A percentile compares a stretch with the other conserved stretches of the same genome.
Evolutionary conservation across 495 filamentous ascomycete genomes (phyloP).

Genomic region (Penicillium soppii): DNA sequence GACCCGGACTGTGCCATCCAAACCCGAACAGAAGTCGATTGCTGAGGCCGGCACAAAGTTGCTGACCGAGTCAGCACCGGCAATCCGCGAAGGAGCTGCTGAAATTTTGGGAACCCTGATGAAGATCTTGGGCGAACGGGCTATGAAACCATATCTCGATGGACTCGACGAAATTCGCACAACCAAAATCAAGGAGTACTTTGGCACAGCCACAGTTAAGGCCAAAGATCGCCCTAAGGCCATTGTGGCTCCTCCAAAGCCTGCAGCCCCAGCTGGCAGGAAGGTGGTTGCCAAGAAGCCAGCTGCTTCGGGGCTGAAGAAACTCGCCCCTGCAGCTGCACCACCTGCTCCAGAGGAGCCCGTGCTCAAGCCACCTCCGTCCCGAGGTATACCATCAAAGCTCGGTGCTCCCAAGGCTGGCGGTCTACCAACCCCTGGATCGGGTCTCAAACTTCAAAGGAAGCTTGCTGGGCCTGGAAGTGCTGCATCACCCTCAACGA

Average conservation of each 20-base stretch:
- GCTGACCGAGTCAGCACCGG: constrained; percentile 83
- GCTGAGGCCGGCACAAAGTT: constrained; percentile 85
- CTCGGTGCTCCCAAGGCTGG: constrained; percentile 64
- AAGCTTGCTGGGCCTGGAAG: constrained; percentile 61
- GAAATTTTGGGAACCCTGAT: constrained; percentile 92
- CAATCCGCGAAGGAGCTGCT: constrained; percentile 79
- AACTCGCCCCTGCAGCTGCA: constrained; percentile 56
- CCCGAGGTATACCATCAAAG: constrained; percentile 60
- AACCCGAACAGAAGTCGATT: constrained; percentile 79
- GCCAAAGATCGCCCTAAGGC: constrained; percentile 96
- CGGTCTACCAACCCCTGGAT: constrained; percentile 57
- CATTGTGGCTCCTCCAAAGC: constrained; percentile 62
- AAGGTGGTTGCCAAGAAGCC: constrained; percentile 54
- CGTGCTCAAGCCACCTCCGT: constrained; percentile 57
- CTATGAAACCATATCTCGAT: constrained; percentile 95
- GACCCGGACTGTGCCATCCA: constrained; percentile 77
- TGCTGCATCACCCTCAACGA: constrained; percentile 60
- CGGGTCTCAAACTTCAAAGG: constrained; percentile 67
- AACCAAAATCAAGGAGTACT: constrained; percentile 94
- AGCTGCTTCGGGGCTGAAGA: constrained; percentile 49
- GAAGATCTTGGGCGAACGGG: constrained; percentile 97
- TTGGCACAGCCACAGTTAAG: constrained; percentile 88
- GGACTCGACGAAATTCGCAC: constrained; percentile 95
- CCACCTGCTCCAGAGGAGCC: constrained; percentile 57
- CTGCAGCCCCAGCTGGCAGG: constrained; percentile 43